Evolutionary conservation across 2,329 filamentous ascomycete species (phyloP).

Genomic region (Penicillium polonicum): DNA sequence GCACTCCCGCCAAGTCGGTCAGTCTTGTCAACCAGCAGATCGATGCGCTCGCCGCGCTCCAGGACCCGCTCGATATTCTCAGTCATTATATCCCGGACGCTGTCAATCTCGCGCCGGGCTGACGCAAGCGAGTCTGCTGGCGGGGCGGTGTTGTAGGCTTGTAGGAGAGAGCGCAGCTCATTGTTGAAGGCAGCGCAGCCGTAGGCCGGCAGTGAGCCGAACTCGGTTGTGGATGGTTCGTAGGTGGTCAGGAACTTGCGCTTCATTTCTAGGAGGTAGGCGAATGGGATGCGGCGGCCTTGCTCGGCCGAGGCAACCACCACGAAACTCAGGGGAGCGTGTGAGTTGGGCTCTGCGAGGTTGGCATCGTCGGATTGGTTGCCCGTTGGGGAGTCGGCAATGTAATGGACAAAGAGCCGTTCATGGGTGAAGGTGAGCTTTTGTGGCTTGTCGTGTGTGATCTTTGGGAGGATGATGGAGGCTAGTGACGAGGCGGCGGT

Average conservation of each 20-base stretch:
- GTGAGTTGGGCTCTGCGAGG: conserved; percentile 53
- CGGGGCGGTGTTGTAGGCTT: conserved; percentile 77
- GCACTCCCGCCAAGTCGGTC: conserved; percentile 85
- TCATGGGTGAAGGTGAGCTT: conserved; percentile 95
- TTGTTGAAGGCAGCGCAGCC: conserved; percentile 85
- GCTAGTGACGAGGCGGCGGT: conserved; percentile 86
- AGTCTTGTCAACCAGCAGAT: conserved; percentile 94
- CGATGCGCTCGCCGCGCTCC: conserved; percentile 88
- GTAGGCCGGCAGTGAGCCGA: conserved; percentile 77
- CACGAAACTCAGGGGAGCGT: conserved; percentile 85
- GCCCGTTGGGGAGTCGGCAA: conserved; percentile 75
- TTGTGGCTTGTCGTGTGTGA: conserved; percentile 73
- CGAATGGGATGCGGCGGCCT: conserved; percentile 86
- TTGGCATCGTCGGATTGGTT: conserved; percentile 41
- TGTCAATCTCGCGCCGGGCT: conserved; percentile 87
- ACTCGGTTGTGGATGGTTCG: conserved; percentile 66
- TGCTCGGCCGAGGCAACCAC: conserved; percentile 80
- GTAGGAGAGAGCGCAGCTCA: conserved; percentile 72
- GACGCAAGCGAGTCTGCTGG: conserved; percentile 78
- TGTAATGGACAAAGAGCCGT: conserved; percentile 91
- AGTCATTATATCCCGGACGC: conserved; percentile 89
- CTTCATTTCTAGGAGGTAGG: conserved; percentile 87
- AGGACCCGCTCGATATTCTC: conserved; percentile 89
- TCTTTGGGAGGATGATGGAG: conserved; percentile 92
- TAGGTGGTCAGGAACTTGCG: conserved; percentile 78